These are phyloP conservation scores for Rhynchospora breviuscula DNA, from an alignment of 176 grass and related monocot genomes.

Conservation along the genomic window DNA sequence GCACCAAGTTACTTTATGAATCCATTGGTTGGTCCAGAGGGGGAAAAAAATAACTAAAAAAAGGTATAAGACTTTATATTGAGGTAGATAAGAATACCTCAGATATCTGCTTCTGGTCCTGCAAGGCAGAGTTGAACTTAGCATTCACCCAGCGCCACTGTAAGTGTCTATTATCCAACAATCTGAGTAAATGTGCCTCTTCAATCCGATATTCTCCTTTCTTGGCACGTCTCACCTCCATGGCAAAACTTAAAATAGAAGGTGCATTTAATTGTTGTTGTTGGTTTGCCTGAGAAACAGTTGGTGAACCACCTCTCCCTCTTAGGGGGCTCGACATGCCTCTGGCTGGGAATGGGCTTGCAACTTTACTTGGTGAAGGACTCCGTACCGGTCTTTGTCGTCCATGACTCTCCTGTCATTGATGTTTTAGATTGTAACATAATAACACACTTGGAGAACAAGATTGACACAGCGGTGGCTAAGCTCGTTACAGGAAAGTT, in stretches of 20 bases:
- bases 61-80: not conserved
- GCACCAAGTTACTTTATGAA: not conserved
- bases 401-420: constrained; percentile 7
- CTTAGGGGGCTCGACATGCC: constrained; percentile 38
- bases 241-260: constrained; percentile 50
- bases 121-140: constrained; percentile 21
- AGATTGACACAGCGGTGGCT: not conserved
- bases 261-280: constrained; percentile 33
- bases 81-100: constrained; percentile 27
- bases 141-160: constrained; percentile 44
- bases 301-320: constrained; percentile 17
- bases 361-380: constrained; percentile 38
- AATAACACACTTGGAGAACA: constrained; percentile 3
- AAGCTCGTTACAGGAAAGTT: not conserved
- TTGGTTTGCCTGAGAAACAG: not conserved
- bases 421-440: constrained; percentile 8
- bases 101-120: constrained; percentile 27
- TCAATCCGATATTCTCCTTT: constrained; percentile 51
- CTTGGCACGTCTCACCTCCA: constrained; percentile 47
- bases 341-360: constrained; percentile 21
- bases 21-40: not conserved
- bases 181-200: constrained; percentile 41
- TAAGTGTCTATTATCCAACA: constrained; percentile 42
- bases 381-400: constrained; percentile 24
- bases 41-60: not conserved